Conservation (phyloP, 306 rosid genomes). For the barrel medic (Medicago truncatula) region DNA sequence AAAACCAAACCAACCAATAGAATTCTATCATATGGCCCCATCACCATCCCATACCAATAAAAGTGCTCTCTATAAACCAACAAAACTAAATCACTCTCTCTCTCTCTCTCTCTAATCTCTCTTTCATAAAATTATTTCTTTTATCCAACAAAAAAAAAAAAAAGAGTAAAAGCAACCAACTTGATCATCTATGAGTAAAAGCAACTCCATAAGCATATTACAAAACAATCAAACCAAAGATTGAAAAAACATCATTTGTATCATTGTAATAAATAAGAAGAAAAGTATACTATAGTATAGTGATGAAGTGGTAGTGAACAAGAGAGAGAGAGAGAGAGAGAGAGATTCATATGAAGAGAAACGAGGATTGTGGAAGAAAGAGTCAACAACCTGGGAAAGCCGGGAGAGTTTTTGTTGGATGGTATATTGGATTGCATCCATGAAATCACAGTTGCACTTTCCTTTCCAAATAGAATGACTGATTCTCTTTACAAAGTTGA, state of each 20-base stretch:
- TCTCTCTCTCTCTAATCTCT: background rate
- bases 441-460: slow-evolving; percentile 83
- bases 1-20: slow-evolving; percentile 20
- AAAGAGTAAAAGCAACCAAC: slow-evolving; percentile 42
- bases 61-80: slow-evolving; percentile 48
- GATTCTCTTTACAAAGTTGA: slow-evolving; percentile 92
- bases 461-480: slow-evolving; percentile 85
- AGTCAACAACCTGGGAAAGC: slow-evolving; percentile 97
- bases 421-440: slow-evolving; percentile 93
- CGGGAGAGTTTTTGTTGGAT: slow-evolving; percentile 77
- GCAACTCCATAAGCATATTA: slow-evolving; percentile 48
- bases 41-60: slow-evolving; percentile 50
- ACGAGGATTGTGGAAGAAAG: slow-evolving; percentile 42
- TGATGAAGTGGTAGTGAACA: slow-evolving; percentile 3
- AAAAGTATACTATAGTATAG: background rate
- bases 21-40: slow-evolving; percentile 31
- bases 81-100: slow-evolving; percentile 39
- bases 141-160: background rate
- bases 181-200: slow-evolving; percentile 55
- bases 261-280: background rate
- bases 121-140: background rate
- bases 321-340: slow-evolving; percentile 28
- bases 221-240: slow-evolving; percentile 40
- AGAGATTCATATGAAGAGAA: slow-evolving; percentile 58
- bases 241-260: slow-evolving; percentile 7